Conservation (phyloP, 768 basidiomycete genomes). For the Mycena latifolia region DNA sequence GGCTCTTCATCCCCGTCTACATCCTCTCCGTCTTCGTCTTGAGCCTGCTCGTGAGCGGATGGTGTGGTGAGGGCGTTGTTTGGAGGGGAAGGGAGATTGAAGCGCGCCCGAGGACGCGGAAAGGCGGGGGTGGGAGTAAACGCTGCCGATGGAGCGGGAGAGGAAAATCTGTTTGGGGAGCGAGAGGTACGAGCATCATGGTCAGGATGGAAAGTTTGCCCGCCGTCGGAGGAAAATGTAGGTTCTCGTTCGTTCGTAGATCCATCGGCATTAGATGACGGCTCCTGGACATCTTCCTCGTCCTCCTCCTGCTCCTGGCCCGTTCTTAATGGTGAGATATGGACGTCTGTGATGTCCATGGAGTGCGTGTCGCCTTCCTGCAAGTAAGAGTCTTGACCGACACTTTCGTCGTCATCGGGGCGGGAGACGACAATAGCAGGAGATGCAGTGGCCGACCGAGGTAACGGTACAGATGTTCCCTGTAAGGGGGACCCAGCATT, state of each 20-base stretch:
- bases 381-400: slow-evolving; percentile 45
- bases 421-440: slow-evolving; percentile 53
- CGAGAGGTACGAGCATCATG: too few species aligned
- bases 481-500: slow-evolving; percentile 61
- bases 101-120: slow-evolving; percentile 72
- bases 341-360: slow-evolving; percentile 68
- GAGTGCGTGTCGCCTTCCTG: slow-evolving; percentile 53
- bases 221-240: background rate
- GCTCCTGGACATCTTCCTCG: slow-evolving; percentile 36
- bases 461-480: slow-evolving; percentile 61
- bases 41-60: background rate
- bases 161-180: too few species aligned
- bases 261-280: slow-evolving; percentile 40
- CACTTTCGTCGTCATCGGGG: slow-evolving; percentile 39
- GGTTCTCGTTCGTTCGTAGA: slow-evolving; percentile 55
- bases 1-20: slow-evolving; percentile 55
- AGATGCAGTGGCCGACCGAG: slow-evolving; percentile 63
- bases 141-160: slow-evolving; percentile 65
- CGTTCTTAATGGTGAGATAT: slow-evolving; percentile 55
- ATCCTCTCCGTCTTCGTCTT: slow-evolving; percentile 45
- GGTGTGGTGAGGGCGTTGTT: slow-evolving; percentile 56
- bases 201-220: slow-evolving; percentile 46
- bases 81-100: slow-evolving; percentile 62
- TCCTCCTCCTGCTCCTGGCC: slow-evolving; percentile 38
- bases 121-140: slow-evolving; percentile 81